Evolutionary conservation across 495 filamentous ascomycete genomes (phyloP).

Genomic region (Penicillium maclennaniae): DNA sequence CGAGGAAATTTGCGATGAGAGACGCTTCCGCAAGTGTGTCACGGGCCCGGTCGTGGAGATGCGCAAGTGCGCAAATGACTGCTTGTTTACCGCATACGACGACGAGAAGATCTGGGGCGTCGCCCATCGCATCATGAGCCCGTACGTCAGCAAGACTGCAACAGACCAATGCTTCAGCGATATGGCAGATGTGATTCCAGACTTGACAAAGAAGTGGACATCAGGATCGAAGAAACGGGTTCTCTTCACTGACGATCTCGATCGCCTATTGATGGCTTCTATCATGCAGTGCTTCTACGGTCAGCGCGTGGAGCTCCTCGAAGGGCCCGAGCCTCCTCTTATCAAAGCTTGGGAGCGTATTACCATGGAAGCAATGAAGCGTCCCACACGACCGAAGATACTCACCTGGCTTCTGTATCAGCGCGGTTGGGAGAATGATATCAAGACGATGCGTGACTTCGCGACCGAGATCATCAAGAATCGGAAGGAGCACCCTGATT

Average conservation of each 20-base stretch:
- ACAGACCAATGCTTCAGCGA: conserved; percentile 21
- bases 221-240: conserved; percentile 14
- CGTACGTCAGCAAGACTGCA: conserved; percentile 16
- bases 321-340: conserved; percentile 21
- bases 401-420: conserved; percentile 34
- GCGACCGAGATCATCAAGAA: conserved; percentile 55
- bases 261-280: conserved; percentile 65
- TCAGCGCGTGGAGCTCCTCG: conserved; percentile 29
- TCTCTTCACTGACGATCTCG: conserved; percentile 55
- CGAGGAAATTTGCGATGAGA: conserved; percentile 70
- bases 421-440: conserved; percentile 51
- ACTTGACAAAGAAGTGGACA: conserved; percentile 25
- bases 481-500: conserved; percentile 46
- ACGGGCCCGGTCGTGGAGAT: conserved; percentile 56
- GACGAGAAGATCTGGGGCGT: conserved; percentile 67
- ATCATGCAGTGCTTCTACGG: conserved; percentile 56
- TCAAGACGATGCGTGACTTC: conserved; percentile 51
- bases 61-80: conserved; percentile 59
- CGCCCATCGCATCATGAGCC: conserved; percentile 26
- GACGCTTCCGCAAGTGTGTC: conserved; percentile 63
- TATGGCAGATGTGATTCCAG: conserved; percentile 25
- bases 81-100: conserved; percentile 67
- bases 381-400: conserved; percentile 35
- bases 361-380: conserved; percentile 41
- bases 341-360: conserved; percentile 35